These are phyloP conservation scores for Gomphus bonarii DNA, from an alignment of 1,284 basidiomycete genomes.

Conservation along the genomic window DNA sequence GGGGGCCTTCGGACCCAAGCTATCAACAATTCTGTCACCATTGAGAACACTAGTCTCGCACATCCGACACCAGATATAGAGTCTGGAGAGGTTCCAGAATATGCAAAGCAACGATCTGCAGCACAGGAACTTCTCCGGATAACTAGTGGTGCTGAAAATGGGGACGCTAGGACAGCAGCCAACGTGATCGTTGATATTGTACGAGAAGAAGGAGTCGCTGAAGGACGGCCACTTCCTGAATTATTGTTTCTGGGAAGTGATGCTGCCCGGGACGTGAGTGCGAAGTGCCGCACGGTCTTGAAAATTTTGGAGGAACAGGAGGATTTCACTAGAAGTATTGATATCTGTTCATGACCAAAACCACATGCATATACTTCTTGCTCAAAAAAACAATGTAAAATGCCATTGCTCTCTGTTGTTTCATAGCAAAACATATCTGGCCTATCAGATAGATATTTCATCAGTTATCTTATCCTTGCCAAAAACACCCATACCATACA, in stretches of 20 bases:
- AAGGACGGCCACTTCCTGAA: conserved; percentile 12
- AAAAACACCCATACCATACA: too few species aligned
- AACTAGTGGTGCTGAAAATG: conserved; percentile 15
- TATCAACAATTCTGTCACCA: background rate
- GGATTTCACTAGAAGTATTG: conserved; percentile 13
- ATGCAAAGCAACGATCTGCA: background rate
- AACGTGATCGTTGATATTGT: conserved; percentile 17
- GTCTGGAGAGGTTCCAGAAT: background rate
- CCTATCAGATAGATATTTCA: too few species aligned
- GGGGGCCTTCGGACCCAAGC: conserved; percentile 36
- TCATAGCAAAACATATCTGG: too few species aligned
- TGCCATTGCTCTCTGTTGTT: background rate
- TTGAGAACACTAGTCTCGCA: background rate
- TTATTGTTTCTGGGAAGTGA: conserved; percentile 15
- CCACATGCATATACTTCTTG: background rate
- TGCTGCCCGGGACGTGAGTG: conserved; percentile 13
- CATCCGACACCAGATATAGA: background rate
- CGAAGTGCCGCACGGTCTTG: conserved; percentile 14
- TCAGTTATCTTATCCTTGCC: too few species aligned
- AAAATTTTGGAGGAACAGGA: conserved; percentile 21
- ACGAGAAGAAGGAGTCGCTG: conserved; percentile 15
- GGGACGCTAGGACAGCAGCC: conserved; percentile 16
- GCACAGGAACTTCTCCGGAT: background rate
- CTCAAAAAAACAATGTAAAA: background rate
- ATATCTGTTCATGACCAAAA: background rate